Percentiles rank a stretch among this genome's conserved stretches.
These are phyloP conservation scores for Yarrowia galli DNA, from an alignment of 1,139 yeast genomes.

Conservation along the genomic window DNA sequence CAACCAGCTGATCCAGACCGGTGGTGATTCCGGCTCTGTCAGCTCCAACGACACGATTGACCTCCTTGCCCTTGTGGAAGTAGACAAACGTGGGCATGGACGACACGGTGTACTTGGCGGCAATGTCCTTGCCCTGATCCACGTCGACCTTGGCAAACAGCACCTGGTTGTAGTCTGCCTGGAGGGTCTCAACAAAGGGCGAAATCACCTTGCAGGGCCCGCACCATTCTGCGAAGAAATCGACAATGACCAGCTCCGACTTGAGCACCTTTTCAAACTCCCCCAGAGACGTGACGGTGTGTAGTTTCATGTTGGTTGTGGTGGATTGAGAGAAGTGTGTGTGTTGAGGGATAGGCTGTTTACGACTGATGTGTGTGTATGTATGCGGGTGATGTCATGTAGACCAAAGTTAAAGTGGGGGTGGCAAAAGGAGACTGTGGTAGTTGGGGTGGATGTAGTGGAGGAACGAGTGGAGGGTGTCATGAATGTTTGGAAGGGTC, in stretches of 20 bases:
- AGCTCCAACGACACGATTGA: constrained; percentile 78
- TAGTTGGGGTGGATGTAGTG: no score
- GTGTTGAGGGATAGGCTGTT: no score
- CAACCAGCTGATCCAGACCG: constrained; percentile 26
- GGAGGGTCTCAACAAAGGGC: constrained; percentile 83
- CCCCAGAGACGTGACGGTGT: background rate
- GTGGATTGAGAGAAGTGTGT: background rate
- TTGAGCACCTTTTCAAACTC: constrained; percentile 14
- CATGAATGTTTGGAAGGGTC: no score
- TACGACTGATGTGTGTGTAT: no score
- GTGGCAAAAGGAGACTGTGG: background rate
- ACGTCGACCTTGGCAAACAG: constrained; percentile 78
- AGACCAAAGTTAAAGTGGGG: background rate
- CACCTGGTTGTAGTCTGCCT: constrained; percentile 59
- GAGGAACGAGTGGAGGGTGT: no score
- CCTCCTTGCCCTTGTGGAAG: constrained; percentile 70
- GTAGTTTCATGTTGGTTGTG: constrained; percentile 14
- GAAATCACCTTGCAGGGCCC: constrained; percentile 97
- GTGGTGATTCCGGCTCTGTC: constrained; percentile 51
- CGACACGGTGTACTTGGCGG: constrained; percentile 70
- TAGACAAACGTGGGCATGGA: constrained; percentile 91
- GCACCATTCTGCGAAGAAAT: constrained; percentile 96
- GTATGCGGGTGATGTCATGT: no score
- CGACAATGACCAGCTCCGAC: constrained; percentile 64
- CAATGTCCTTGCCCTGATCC: constrained; percentile 60